Percentiles rank a stretch among this genome's conserved stretches.
phyloP scores from a whole-genome alignment of 768 basidiomycete genomes.

The Kondoa subrosea region DNA sequence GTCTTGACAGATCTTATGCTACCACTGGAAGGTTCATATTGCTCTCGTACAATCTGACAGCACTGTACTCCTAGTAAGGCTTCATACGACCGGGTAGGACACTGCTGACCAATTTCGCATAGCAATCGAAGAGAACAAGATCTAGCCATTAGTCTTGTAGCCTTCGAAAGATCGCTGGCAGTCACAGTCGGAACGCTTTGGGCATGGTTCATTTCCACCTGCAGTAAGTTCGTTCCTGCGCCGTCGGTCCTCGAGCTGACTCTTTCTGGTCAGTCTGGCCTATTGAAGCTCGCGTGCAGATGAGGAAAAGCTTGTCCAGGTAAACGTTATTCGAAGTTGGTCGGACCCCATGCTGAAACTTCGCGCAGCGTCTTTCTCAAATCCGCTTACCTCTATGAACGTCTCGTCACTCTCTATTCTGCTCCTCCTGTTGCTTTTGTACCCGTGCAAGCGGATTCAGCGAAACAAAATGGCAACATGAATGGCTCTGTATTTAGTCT shows the following conservation, averaged over 20 bases:
- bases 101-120: neutral
- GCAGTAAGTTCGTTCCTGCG: too few relatives aligned
- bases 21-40: constrained; percentile 63
- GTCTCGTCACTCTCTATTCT: constrained; percentile 67
- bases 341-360: neutral
- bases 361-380: constrained; percentile 65
- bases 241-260: too few relatives aligned
- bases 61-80: constrained; percentile 21
- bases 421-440: neutral
- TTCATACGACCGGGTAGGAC: neutral
- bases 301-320: constrained; percentile 74
- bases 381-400: constrained; percentile 85
- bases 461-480: constrained; percentile 9
- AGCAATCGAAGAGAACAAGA: constrained; percentile 50
- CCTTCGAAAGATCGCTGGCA: constrained; percentile 56
- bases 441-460: neutral
- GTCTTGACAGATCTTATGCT: constrained; percentile 41
- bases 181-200: constrained; percentile 68
- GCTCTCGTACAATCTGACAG: constrained; percentile 20
- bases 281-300: constrained; percentile 71
- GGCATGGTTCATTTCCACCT: constrained; percentile 72
- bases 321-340: constrained; percentile 29
- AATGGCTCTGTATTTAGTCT: constrained; percentile 4
- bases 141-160: constrained; percentile 51
- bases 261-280: constrained; percentile 97